phyloP scores from a whole-genome alignment of 2,329 filamentous ascomycete species.

The Hypoxylon sp. region DNA sequence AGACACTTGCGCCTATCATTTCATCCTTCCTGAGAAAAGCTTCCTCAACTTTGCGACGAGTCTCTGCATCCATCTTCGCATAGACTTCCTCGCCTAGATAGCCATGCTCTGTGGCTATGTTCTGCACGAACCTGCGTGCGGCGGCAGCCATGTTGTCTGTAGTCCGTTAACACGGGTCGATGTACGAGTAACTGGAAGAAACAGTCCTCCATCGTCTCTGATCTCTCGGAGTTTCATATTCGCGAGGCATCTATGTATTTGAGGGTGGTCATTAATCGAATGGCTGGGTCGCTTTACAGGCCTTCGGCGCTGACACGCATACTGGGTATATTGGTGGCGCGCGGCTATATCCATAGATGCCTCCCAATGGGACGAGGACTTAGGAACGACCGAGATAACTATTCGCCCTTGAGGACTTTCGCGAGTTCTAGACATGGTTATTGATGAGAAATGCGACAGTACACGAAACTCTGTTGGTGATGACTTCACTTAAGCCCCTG shows the following conservation, averaged over 20 bases:
- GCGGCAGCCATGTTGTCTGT: neutral
- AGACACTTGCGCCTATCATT: conserved; percentile 42
- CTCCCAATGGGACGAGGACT: neutral
- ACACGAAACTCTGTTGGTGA: neutral
- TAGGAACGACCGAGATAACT: neutral
- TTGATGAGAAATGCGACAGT: neutral
- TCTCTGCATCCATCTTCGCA: conserved; percentile 15
- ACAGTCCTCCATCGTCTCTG: neutral
- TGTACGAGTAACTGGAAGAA: neutral
- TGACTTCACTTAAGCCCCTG: neutral
- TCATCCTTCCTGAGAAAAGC: conserved; percentile 24
- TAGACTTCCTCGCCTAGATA: conserved; percentile 37
- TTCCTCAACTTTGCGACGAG: conserved; percentile 32
- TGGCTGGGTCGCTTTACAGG: neutral
- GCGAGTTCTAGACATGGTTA: neutral
- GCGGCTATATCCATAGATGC: neutral
- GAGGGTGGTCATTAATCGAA: neutral
- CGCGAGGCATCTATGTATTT: no score
- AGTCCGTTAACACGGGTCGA: neutral
- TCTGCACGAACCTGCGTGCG: conserved; percentile 36
- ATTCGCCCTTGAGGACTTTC: neutral
- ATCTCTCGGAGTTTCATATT: neutral
- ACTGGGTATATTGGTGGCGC: neutral
- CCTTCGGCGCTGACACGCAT: neutral
- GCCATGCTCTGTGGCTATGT: conserved; percentile 43